Evolutionary conservation across 345 rosid species (phyloP).

Genomic region (Lenwebbia sp.): DNA sequence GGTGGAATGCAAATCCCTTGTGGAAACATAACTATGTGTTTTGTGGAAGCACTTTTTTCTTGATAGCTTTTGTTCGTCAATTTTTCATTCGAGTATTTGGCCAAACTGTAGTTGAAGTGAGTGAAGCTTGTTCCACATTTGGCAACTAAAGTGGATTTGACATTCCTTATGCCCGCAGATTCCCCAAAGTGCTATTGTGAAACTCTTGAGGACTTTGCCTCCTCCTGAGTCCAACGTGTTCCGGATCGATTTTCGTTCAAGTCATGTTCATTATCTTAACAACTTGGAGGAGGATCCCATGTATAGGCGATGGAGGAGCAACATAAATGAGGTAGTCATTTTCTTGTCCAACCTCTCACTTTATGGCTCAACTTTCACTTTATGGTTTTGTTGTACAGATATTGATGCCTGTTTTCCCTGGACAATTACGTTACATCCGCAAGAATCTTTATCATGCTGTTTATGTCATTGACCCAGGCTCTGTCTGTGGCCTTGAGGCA

Average conservation of each 20-base stretch:
- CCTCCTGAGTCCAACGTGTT: slow-evolving; percentile 64
- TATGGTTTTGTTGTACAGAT: slow-evolving; percentile 32
- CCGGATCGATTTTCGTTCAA: slow-evolving; percentile 86
- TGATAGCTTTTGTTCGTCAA: neutral
- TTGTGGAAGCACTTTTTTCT: neutral
- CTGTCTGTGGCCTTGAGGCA: slow-evolving; percentile 85
- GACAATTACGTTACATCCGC: slow-evolving; percentile 87
- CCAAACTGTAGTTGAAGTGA: neutral
- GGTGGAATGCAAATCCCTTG: neutral
- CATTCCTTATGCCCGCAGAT: slow-evolving; percentile 29
- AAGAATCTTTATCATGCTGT: slow-evolving; percentile 96
- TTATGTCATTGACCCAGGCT: slow-evolving; percentile 85
- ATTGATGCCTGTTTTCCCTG: slow-evolving; percentile 97
- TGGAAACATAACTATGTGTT: neutral
- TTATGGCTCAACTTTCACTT: slow-evolving; percentile 2
- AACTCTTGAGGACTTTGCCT: slow-evolving; percentile 55
- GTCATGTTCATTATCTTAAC: slow-evolving; percentile 85
- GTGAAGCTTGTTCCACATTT: neutral
- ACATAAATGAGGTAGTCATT: slow-evolving; percentile 65
- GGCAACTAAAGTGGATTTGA: neutral
- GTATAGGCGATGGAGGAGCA: slow-evolving; percentile 93
- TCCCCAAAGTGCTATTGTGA: slow-evolving; percentile 47
- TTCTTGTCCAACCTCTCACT: neutral
- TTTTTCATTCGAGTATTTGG: neutral
- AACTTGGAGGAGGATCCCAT: slow-evolving; percentile 96